Conservation (phyloP, 2,329 filamentous ascomycete species). For the Lomentospora prolificans region DNA sequence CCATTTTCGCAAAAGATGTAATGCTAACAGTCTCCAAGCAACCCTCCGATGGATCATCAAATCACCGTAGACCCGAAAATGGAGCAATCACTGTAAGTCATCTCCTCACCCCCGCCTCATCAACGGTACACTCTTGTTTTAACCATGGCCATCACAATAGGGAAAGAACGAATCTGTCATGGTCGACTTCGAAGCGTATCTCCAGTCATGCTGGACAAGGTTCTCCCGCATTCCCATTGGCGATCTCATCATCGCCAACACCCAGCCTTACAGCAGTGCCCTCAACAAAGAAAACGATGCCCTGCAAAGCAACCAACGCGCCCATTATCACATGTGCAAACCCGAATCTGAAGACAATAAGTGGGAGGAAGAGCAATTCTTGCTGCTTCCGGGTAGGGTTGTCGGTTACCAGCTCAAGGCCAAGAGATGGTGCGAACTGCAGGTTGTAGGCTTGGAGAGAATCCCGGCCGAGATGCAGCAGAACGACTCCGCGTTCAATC, state of each 20-base stretch:
- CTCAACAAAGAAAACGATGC: not conserved
- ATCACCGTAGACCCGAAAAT: too few species aligned
- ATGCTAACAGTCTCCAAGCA: too few species aligned
- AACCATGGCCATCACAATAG: too few species aligned
- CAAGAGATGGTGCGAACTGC: not conserved
- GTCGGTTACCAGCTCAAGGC: not conserved
- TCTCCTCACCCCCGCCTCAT: not conserved
- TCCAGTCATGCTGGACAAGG: not conserved
- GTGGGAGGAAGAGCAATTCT: not conserved
- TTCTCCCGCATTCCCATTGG: not conserved
- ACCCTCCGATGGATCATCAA: too few species aligned
- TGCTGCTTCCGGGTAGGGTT: not conserved
- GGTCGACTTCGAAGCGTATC: not conserved
- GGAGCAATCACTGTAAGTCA: too few species aligned
- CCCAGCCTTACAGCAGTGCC: not conserved
- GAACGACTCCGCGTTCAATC: not conserved
- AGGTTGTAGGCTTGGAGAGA: not conserved
- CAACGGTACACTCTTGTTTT: not conserved
- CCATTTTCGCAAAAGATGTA: too few species aligned
- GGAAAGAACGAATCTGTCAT: not conserved
- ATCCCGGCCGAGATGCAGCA: not conserved
- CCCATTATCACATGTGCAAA: not conserved
- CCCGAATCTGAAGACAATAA: not conserved
- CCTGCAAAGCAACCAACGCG: not conserved
- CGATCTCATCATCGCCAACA: not conserved